Conservation (phyloP, 805 yeast species). For the Vanderwaltozyma verrucispora region DNA sequence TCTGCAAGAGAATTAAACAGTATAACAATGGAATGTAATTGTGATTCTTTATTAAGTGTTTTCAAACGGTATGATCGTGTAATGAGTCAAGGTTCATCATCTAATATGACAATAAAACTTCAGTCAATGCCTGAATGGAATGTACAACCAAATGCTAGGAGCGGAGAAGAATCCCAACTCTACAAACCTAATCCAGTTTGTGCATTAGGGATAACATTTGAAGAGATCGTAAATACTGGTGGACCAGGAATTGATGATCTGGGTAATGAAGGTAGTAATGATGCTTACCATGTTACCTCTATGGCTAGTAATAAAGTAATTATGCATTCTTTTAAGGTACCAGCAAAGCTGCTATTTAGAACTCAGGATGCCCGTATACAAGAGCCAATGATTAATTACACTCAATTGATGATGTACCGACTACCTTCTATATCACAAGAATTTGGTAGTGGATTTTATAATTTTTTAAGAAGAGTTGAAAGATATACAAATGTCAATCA, state of each 20-base stretch:
- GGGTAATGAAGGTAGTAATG: slow-evolving; percentile 4
- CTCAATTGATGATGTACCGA: slow-evolving; percentile 45
- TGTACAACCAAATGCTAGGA: neutral
- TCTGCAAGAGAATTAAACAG: slow-evolving; percentile 22
- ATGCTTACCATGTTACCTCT: slow-evolving; percentile 1
- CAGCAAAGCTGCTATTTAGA: slow-evolving; percentile 51
- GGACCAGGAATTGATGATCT: slow-evolving; percentile 5
- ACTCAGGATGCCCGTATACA: slow-evolving; percentile 41
- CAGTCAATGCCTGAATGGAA: slow-evolving; percentile 24
- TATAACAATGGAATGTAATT: slow-evolving; percentile 25
- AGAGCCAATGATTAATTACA: slow-evolving; percentile 53
- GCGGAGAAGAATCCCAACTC: neutral
- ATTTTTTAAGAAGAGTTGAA: slow-evolving; percentile 52
- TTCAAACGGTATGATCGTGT: slow-evolving; percentile 24
- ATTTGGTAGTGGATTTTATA: slow-evolving; percentile 34
- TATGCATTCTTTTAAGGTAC: slow-evolving; percentile 58
- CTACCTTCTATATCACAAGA: slow-evolving; percentile 27
- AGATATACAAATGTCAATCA: slow-evolving; percentile 47
- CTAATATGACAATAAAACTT: slow-evolving; percentile 21
- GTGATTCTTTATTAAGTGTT: slow-evolving; percentile 23
- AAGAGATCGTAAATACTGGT: slow-evolving; percentile 17
- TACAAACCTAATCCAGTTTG: slow-evolving; percentile 16
- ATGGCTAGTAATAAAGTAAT: slow-evolving; percentile 30
- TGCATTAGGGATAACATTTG: slow-evolving; percentile 23
- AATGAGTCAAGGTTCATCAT: slow-evolving; percentile 20